Percentiles rank a stretch among this genome's conserved stretches.
These are phyloP conservation scores for Thielaviopsis musarum DNA, from an alignment of 2,329 filamentous ascomycete genomes.

Conservation along the genomic window DNA sequence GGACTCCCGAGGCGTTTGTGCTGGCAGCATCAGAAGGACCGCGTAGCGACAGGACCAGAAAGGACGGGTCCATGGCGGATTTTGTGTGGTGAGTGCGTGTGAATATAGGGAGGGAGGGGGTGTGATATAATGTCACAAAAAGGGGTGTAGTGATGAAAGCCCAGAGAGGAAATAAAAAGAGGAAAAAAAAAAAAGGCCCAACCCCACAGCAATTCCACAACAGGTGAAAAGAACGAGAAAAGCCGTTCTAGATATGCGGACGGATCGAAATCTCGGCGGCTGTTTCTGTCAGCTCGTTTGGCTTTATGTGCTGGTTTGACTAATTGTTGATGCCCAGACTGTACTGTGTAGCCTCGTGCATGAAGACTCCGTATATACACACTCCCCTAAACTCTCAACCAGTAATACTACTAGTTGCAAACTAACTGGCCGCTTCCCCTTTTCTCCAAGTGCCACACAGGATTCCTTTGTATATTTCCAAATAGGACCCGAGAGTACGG, in stretches of 20 bases:
- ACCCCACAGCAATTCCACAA: background rate
- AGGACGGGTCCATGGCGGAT: constrained; percentile 10
- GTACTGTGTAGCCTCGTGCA: background rate
- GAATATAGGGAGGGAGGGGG: background rate
- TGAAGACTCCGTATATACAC: background rate
- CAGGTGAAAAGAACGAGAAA: background rate
- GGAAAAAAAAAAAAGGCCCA: background rate
- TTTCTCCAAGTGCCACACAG: background rate
- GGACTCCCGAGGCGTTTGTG: constrained; percentile 1
- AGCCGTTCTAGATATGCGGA: background rate
- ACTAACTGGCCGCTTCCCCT: background rate
- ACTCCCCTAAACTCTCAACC: background rate
- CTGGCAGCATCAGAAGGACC: background rate
- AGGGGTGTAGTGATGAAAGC: background rate
- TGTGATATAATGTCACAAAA: background rate
- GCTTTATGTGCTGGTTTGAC: no score
- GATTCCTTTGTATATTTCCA: background rate
- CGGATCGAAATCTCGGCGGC: no score
- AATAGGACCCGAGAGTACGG: background rate
- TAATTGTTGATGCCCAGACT: no score
- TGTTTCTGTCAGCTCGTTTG: background rate
- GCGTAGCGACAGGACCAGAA: constrained; percentile 7
- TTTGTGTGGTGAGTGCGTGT: background rate
- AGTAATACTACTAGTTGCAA: background rate
- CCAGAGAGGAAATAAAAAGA: background rate